Evolutionary conservation across 2,329 filamentous ascomycete species (phyloP), one percentile per base, ranked within the genome.

Genomic region (Ceratocystis variospora): DNA sequence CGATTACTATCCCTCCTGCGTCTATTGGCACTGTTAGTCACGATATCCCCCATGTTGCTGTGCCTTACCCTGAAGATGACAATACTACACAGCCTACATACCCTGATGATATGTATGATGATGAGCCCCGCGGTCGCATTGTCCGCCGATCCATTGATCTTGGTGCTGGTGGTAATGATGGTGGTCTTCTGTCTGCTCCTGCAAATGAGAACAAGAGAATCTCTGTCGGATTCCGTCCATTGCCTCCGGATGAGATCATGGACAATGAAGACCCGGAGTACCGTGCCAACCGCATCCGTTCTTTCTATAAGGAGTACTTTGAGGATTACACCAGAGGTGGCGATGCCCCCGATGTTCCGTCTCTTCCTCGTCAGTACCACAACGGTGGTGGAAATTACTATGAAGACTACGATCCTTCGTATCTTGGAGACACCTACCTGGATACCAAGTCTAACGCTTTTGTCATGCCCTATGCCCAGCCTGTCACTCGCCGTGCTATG

Each of bases 271-370:
- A 96, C 73, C 91, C 94, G 0, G 94, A 97, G 75, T 87, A 93
- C 72, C 86, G 94, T 72, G 94, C 94, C 70, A 97, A 96, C 79
- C 87, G 94, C 67, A 99, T 99, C 71, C 85, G 94, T 74, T 99
- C 94, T 3, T 99, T 99, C 79, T 99, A 99, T 80, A 96, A 96
- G 79, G 94, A 99, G 74, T 99, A 99, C 78, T 99, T 99, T 71
- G 94, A 97, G 70, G 93, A 96, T 53, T 84, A 80, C 68, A 89
- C 85, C 73, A 75, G 76, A 53, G 44, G 48, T 41, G 41, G 41
- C 1, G 70, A 71, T 48, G 70, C 69, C 7, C 71, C 71, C 75
- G 70, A 73, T 5, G 71, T 76, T n/a, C 79, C 78, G 31, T 76
- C 77, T 1, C 70, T 80, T 71, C 77, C 75, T 10, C 53, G 70